Evolutionary conservation across 805 yeast species (phyloP), one percentile per base, ranked within the genome.

Genomic region (Candida michaelii): DNA sequence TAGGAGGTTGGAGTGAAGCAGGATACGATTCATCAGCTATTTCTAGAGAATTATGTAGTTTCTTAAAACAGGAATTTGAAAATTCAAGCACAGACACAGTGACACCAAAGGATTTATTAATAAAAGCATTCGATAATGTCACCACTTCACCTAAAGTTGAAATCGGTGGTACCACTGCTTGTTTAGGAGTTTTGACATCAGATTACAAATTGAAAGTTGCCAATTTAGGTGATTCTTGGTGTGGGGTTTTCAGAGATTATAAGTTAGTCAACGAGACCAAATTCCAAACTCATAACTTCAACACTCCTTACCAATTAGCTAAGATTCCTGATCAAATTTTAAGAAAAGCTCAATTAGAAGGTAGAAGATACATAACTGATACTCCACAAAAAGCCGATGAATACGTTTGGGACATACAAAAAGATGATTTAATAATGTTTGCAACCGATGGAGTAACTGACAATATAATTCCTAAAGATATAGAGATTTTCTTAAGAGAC

Each of bases 391-490:
- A 76, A 46, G 85, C 93, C 0, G 95, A 85, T 50, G 74, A 69
- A 41, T 82, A 83, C 53, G 61, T 64, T 2, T 84, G 85, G 71
- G 76, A 85, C 49, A 67, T 91, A 31, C 58, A 80, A 54, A 76
- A 76, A 40, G 80, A 82, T 38, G 99, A 91, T 60, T 66, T 93
- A 14, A 77, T 91, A 3, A 59, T 93, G 39, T 82, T 91, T 56
- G 95, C 95, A 30, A 89, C 97, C 0, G 99, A 91, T 65, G 99
- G 99, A 23, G 84, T 91, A 37, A 82, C 87, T 21, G 99, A 91
- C 62, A 91, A 91, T 59, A 77, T 91, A 29, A 73, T 78, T 12
- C 71, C 83, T 1, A 77, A 79, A 34, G 96, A 89, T 55, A 81
- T 88, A 39, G 88, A 80, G 55, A 56, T 77, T 13, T 85, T 76